Conservation (phyloP, 176 grass and related monocot genomes). For the Oropetium thomaeum region DNA sequence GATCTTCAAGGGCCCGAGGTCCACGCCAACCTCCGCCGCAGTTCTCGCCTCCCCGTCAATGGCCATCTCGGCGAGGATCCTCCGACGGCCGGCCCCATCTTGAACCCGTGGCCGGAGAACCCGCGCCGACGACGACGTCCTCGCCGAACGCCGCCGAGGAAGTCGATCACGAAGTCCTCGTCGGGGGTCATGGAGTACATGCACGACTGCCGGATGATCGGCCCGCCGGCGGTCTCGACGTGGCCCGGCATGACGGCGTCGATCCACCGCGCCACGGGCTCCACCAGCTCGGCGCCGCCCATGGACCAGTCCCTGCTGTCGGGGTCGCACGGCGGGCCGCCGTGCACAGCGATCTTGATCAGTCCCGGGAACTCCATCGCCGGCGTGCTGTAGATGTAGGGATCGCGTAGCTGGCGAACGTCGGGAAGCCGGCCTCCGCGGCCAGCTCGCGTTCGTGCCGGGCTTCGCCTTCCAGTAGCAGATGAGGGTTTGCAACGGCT, state of each 20-base stretch:
- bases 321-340: constrained; percentile 73
- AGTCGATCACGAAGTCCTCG: constrained; percentile 82
- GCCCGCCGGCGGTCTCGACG: constrained; percentile 52
- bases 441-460: constrained; percentile 49
- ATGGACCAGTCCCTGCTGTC: constrained; percentile 59
- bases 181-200: constrained; percentile 97
- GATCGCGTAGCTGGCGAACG: constrained; percentile 80
- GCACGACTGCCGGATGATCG: constrained; percentile 66
- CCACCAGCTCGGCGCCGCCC: constrained; percentile 30
- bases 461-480: constrained; percentile 83
- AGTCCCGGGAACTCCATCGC: constrained; percentile 79
- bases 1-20: constrained; percentile 43
- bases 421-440: constrained; percentile 63
- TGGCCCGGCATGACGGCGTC: constrained; percentile 40
- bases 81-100: constrained; percentile 66
- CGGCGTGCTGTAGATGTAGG: constrained; percentile 86
- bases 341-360: constrained; percentile 80
- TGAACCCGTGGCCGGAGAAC: constrained; percentile 93
- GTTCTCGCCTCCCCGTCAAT: constrained; percentile 42
- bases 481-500: constrained; percentile 61
- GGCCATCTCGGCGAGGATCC: constrained; percentile 71
- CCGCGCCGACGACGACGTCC: constrained; percentile 79
- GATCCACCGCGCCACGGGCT: constrained; percentile 65
- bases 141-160: constrained; percentile 67
- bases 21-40: constrained; percentile 45